Evolutionary conservation across 2,329 filamentous ascomycete genomes (phyloP), one percentile per base, ranked within the genome.

Genomic region (Rutstroemia sp.): DNA sequence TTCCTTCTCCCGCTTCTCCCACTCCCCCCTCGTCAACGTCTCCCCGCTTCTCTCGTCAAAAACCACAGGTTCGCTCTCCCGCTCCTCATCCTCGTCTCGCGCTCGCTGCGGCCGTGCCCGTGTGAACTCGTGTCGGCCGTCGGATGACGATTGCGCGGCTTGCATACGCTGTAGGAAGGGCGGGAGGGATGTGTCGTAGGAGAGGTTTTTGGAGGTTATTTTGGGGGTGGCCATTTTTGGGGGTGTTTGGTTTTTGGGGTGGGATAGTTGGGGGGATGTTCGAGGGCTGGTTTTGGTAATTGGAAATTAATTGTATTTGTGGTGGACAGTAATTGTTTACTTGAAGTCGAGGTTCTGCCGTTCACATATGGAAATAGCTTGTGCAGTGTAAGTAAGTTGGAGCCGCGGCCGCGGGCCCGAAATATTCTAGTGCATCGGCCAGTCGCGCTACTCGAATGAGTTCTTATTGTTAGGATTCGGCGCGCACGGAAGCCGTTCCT

Each of bases 41-140:
- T 85, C 78, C 54, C 89, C 86, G 50, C 83, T 87, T 4, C 80
- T 77, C 67, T 90, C 88, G 62, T 92, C 81, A 4, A 94, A 82
- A 52, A 90, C 83, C 0, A 90, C 77, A 0, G 89, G 89, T 50
- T 78, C 85, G 69, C 92, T 88, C 63, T 92, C 88, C 12, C 86
- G 87, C 59, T 90, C 83, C 42, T 85, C 85, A 63, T 86, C 83
- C 58, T 75, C 81, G 16, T 80, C 81, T 38, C 77, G 78, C 71
- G 75, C 79, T 72, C 79, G 57, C 61, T 66, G 66, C 71, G 49
- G 76, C 27, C 70, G 62, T 5, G 73, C n/a, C 19, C 60, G 53
- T 14, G 48, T 49, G 45, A 56, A 65, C 49, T 67, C 66, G 75
- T 67, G 76, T 70, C 66, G 71, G 71, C 70, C 68, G 76, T 67